These are phyloP conservation scores for Nevesoporus exiguus DNA, from an alignment of 768 basidiomycete species.

Conservation along the genomic window DNA sequence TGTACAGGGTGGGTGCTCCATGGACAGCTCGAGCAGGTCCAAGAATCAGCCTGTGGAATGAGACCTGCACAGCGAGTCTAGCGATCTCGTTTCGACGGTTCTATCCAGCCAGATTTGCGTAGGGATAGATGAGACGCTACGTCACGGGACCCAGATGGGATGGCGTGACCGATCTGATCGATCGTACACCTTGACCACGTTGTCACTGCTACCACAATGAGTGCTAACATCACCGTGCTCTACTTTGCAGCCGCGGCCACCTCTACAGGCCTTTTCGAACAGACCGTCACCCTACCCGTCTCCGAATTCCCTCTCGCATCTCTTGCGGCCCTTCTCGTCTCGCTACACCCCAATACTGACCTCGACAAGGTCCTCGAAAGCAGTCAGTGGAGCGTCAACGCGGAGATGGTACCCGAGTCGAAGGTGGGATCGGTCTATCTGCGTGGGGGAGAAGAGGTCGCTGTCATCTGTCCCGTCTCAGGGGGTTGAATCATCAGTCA, in stretches of 20 bases:
- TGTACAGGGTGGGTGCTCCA: too few relatives aligned
- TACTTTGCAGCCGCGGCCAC: slow-evolving; percentile 69
- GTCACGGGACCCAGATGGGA: too few relatives aligned
- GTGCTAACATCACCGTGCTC: slow-evolving; percentile 39
- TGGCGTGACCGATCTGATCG: not conserved
- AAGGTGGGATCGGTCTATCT: slow-evolving; percentile 38
- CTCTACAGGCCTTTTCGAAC: slow-evolving; percentile 53
- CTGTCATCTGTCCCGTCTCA: slow-evolving; percentile 78
- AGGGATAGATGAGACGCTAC: too few relatives aligned
- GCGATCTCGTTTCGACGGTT: too few relatives aligned
- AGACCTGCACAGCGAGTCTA: too few relatives aligned
- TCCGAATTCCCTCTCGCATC: slow-evolving; percentile 43
- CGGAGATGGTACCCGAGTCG: slow-evolving; percentile 70
- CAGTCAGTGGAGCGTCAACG: slow-evolving; percentile 78
- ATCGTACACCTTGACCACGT: not conserved
- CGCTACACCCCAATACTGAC: slow-evolving; percentile 48
- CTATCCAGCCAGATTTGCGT: too few relatives aligned
- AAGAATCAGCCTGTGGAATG: too few relatives aligned
- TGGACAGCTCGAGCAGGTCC: too few relatives aligned
- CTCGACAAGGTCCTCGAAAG: slow-evolving; percentile 53
- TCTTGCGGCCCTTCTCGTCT: slow-evolving; percentile 49
- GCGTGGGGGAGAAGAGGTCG: slow-evolving; percentile 72
- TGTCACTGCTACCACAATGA: not conserved
- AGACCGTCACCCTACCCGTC: slow-evolving; percentile 46
- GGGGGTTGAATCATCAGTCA: slow-evolving; percentile 50